These are phyloP conservation scores for Pascua guehoae DNA, from an alignment of 1,284 basidiomycete species.

Conservation along the genomic window DNA sequence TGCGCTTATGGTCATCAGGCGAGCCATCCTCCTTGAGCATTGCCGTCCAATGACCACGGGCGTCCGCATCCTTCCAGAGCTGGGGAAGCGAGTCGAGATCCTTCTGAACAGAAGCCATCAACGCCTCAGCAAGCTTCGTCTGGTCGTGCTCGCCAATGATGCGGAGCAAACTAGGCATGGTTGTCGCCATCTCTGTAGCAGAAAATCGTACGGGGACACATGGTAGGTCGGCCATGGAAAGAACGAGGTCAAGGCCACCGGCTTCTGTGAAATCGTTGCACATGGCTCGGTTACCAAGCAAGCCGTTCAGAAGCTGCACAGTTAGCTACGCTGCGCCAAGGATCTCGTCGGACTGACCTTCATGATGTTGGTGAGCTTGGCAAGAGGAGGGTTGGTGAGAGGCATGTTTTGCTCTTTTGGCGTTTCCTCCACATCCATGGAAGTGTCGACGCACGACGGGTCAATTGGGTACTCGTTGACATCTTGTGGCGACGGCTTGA, in stretches of 20 bases:
- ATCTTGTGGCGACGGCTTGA: slow-evolving; percentile 22
- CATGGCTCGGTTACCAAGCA: slow-evolving; percentile 51
- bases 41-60: slow-evolving; percentile 58
- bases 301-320: slow-evolving; percentile 4
- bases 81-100: slow-evolving; percentile 67
- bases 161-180: slow-evolving; percentile 81
- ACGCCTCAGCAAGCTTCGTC: slow-evolving; percentile 66
- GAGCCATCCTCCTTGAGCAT: slow-evolving; percentile 15
- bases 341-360: slow-evolving; percentile 21
- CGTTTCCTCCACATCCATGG: slow-evolving; percentile 8
- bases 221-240: slow-evolving; percentile 73
- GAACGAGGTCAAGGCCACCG: slow-evolving; percentile 71
- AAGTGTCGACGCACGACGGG: slow-evolving; percentile 1
- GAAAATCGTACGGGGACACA: slow-evolving; percentile 88
- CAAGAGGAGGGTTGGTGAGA: slow-evolving; percentile 19
- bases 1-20: slow-evolving; percentile 6
- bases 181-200: slow-evolving; percentile 71
- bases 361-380: slow-evolving; percentile 26
- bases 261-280: slow-evolving; percentile 78
- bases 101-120: slow-evolving; percentile 67
- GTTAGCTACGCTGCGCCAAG: neutral
- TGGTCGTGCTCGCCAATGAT: slow-evolving; percentile 84
- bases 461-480: slow-evolving; percentile 20
- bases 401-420: slow-evolving; percentile 5
- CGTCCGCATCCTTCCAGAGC: slow-evolving; percentile 62